phyloP scores from a whole-genome alignment of 257 asterid genomes.

The Solanum stenotomum region DNA sequence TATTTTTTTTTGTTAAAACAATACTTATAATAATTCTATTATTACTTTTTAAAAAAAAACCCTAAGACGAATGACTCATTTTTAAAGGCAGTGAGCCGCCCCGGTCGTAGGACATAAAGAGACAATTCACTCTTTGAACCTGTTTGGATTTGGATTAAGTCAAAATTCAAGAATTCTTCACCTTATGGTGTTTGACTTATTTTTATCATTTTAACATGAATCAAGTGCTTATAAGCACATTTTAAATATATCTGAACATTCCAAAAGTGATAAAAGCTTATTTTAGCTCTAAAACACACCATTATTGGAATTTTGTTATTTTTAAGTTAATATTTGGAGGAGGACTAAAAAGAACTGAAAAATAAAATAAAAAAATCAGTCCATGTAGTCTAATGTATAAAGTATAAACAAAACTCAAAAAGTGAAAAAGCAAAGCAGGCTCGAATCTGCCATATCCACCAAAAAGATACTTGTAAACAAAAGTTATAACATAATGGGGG shows the following conservation, averaged over 20 bases:
- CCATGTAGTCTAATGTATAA: not conserved
- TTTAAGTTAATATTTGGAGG: not conserved
- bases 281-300: not conserved
- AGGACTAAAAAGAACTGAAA: not conserved
- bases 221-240: not conserved
- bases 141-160: not conserved
- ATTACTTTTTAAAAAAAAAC: not conserved
- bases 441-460: not conserved
- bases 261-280: too few relatives aligned
- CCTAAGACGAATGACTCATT: not conserved
- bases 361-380: not conserved
- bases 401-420: not conserved
- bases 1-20: too few relatives aligned
- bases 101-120: not conserved
- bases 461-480: not conserved
- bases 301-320: not conserved
- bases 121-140: not conserved
- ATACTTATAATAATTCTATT: too few relatives aligned
- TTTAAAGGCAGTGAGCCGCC: not conserved
- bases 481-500: not conserved
- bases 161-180: not conserved
- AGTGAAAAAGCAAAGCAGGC: not conserved
- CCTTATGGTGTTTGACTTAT: too few relatives aligned
- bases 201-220: not conserved
- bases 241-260: too few relatives aligned